A percentile compares a stretch with the other conserved stretches of the same genome.
phyloP scores from a whole-genome alignment of 2,329 filamentous ascomycete genomes.

The Camillea tinctor region DNA sequence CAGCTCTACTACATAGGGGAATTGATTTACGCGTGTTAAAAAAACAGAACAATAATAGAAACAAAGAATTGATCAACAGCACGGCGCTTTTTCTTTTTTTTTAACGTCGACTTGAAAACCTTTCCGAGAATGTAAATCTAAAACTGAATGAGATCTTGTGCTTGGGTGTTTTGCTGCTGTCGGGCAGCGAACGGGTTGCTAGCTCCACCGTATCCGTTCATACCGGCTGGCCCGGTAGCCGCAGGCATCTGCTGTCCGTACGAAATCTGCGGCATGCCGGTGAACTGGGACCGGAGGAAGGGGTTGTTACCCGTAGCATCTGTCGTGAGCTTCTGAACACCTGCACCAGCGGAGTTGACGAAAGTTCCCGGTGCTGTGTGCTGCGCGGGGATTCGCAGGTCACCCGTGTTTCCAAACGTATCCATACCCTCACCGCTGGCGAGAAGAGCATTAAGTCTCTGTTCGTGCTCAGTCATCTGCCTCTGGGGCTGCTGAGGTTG shows the following conservation, averaged over 20 bases:
- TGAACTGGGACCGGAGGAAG: conserved; percentile 82
- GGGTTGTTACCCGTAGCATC: conserved; percentile 85
- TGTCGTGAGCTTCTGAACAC: conserved; percentile 66
- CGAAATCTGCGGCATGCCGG: conserved; percentile 65
- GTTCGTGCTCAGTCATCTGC: conserved; percentile 62
- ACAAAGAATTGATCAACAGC: background rate
- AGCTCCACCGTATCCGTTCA: conserved; percentile 46
- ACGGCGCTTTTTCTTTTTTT: conserved; percentile 3
- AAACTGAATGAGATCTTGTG: conserved; percentile 64
- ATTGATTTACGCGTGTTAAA: background rate
- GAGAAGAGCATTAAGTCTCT: conserved; percentile 82
- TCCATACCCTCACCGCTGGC: conserved; percentile 89
- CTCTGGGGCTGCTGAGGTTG: conserved; percentile 51
- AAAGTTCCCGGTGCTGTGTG: conserved; percentile 96
- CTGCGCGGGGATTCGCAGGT: conserved; percentile 91
- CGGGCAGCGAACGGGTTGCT: conserved; percentile 59
- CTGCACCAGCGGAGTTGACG: conserved; percentile 88
- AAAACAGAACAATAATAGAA: background rate
- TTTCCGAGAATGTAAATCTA: conserved; percentile 33
- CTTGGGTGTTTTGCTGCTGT: conserved; percentile 46
- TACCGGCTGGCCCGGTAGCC: conserved; percentile 55
- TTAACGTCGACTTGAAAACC: background rate
- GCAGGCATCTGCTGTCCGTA: conserved; percentile 56
- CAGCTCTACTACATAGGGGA: background rate
- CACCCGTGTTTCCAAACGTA: conserved; percentile 96